phyloP scores from a whole-genome alignment of 176 grass and related monocot species.

The Ensete ventricosum region DNA sequence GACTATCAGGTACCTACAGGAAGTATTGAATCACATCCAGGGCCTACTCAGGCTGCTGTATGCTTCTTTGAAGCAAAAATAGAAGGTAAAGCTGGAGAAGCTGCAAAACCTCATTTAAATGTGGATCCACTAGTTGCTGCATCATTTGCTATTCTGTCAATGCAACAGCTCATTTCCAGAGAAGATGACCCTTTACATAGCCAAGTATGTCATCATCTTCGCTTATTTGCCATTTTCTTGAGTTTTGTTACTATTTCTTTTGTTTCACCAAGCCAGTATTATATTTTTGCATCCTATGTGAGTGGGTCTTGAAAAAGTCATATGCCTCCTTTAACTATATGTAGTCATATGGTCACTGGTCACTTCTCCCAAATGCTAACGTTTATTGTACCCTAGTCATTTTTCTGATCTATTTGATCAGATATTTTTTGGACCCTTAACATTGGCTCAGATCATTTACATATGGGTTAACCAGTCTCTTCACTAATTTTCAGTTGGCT shows the following conservation, averaged over 20 bases:
- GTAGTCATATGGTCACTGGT: neutral
- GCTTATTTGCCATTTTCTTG: neutral
- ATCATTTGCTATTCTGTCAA: slow-evolving; percentile 50
- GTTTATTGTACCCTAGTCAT: neutral
- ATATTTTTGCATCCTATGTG: neutral
- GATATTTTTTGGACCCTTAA: neutral
- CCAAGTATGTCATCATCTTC: slow-evolving; percentile 40
- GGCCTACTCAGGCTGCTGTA: slow-evolving; percentile 63
- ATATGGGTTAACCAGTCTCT: neutral
- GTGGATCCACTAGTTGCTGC: slow-evolving; percentile 60
- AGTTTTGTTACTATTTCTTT: neutral
- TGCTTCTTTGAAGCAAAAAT: slow-evolving; percentile 69
- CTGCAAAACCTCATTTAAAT: slow-evolving; percentile 70
- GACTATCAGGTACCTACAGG: slow-evolving; percentile 45
- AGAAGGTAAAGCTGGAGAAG: slow-evolving; percentile 68
- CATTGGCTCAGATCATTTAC: neutral
- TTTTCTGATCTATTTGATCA: neutral
- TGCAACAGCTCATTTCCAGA: slow-evolving; percentile 74
- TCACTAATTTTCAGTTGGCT: neutral
- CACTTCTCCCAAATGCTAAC: neutral
- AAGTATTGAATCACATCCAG: slow-evolving; percentile 39
- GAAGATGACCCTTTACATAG: slow-evolving; percentile 85
- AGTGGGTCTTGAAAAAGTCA: neutral
- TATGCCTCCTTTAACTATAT: neutral
- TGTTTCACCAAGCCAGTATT: neutral